These are phyloP conservation scores for Musa schizocarpa DNA, from an alignment of 176 grass and related monocot genomes.

Conservation along the genomic window DNA sequence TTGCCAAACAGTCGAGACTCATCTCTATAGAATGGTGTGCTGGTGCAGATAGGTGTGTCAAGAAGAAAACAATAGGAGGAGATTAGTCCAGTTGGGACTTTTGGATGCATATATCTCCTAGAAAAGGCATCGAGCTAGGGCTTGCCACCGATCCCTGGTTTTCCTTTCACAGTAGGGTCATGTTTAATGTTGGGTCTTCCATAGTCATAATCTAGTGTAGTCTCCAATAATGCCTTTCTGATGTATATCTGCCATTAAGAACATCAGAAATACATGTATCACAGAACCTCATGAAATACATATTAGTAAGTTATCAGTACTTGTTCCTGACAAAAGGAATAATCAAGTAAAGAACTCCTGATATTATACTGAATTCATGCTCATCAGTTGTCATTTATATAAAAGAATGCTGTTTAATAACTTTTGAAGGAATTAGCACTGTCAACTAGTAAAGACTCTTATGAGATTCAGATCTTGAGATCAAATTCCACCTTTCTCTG, in stretches of 20 bases:
- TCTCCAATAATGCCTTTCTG: constrained; percentile 65
- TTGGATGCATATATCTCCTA: background rate
- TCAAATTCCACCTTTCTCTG: too few relatives aligned
- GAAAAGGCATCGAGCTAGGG: constrained; percentile 28
- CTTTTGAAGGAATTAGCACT: background rate
- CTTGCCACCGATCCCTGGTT: constrained; percentile 45
- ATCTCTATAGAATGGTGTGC: background rate
- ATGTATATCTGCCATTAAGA: constrained; percentile 35
- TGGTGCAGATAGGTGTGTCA: background rate
- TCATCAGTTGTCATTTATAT: background rate
- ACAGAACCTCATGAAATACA: background rate
- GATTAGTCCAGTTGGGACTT: background rate
- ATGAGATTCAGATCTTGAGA: too few relatives aligned
- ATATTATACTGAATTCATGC: background rate
- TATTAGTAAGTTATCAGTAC: background rate
- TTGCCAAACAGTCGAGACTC: background rate
- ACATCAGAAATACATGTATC: background rate
- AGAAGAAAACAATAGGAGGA: background rate
- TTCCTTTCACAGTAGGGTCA: constrained; percentile 51
- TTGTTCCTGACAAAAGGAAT: background rate
- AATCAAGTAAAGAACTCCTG: background rate
- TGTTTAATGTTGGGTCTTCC: constrained; percentile 63
- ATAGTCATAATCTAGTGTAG: constrained; percentile 72
- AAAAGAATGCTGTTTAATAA: background rate
- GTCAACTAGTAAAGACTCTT: background rate